Percentiles rank a stretch among this genome's conserved stretches.
Evolutionary conservation across 192 early-diverging fungal species (phyloP).

Genomic region (Coemansia sp.): DNA sequence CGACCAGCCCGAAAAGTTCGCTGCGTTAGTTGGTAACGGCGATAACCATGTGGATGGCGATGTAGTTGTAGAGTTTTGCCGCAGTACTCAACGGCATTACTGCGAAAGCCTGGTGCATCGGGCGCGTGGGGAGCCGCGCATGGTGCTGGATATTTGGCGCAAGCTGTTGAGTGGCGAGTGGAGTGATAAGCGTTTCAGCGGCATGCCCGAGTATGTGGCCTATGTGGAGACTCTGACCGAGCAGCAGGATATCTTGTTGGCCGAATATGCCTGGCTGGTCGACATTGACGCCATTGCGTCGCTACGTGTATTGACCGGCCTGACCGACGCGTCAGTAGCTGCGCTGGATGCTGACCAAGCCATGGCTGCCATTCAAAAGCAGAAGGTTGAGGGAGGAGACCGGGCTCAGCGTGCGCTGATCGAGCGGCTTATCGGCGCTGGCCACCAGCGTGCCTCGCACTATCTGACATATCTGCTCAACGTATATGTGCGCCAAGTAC

Average conservation of each 20-base stretch:
- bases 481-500: conserved; percentile 44
- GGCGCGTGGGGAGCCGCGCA: conserved; percentile 15
- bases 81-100: conserved; percentile 26
- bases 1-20: conserved; percentile 15
- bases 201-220: conserved; percentile 37
- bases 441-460: conserved; percentile 33
- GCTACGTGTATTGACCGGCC: conserved; percentile 12
- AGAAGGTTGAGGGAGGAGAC: conserved; percentile 4
- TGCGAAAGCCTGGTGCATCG: conserved; percentile 36
- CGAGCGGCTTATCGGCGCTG: conserved; percentile 34
- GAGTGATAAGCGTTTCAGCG: conserved; percentile 27
- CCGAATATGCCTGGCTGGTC: conserved; percentile 36
- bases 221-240: conserved; percentile 9
- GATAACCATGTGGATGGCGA: conserved; percentile 19
- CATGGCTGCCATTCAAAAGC: conserved; percentile 13
- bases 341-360: conserved; percentile 34
- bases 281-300: conserved; percentile 15
- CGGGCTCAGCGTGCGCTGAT: conserved; percentile 31
- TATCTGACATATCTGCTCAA: conserved; percentile 45
- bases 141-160: conserved; percentile 39
- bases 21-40: conserved; percentile 7
- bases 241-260: conserved; percentile 17
- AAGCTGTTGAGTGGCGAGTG: conserved; percentile 21
- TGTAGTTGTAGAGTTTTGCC: conserved; percentile 23
- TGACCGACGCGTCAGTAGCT: conserved; percentile 20